A percentile compares a stretch with the other conserved stretches of the same genome.
These are phyloP conservation scores for Beauveria sp. DNA, from an alignment of 2,329 filamentous ascomycete genomes.

Conservation along the genomic window DNA sequence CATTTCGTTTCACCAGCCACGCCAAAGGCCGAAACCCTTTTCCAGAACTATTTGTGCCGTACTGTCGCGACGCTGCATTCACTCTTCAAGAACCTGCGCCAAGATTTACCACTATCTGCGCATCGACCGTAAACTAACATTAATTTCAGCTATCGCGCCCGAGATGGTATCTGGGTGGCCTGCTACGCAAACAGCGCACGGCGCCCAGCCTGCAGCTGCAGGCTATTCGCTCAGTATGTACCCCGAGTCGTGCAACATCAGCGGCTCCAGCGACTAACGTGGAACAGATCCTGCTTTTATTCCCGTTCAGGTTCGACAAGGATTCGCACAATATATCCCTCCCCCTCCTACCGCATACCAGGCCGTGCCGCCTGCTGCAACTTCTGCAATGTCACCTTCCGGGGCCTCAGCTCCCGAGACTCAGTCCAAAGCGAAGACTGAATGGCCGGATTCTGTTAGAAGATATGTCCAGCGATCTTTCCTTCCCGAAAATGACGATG, in stretches of 20 bases:
- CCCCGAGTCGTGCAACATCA: neutral
- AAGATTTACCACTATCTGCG: neutral
- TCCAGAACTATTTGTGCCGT: neutral
- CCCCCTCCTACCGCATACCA: conserved; percentile 27
- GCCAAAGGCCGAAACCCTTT: neutral
- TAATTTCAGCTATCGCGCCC: conserved; percentile 10
- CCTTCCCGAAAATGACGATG: conserved; percentile 60
- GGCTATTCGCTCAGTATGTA: conserved; percentile 32
- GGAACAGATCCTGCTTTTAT: conserved; percentile 48
- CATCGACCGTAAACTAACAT: conserved; percentile 13
- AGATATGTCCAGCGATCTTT: conserved; percentile 88
- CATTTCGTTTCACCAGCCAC: neutral
- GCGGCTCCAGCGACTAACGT: conserved; percentile 17
- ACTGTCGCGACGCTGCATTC: neutral
- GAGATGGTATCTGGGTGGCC: conserved; percentile 32
- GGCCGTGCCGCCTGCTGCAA: conserved; percentile 14
- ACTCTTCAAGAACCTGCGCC: neutral
- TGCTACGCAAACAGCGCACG: conserved; percentile 31
- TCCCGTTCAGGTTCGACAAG: conserved; percentile 54
- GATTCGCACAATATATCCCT: conserved; percentile 40
- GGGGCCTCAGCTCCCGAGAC: conserved; percentile 23
- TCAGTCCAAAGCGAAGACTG: conserved; percentile 52
- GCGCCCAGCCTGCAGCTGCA: conserved; percentile 29
- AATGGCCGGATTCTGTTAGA: conserved; percentile 78
- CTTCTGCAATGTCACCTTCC: conserved; percentile 15